These are phyloP conservation scores for Penicillium sp. DNA, from an alignment of 2,329 filamentous ascomycete genomes.

Conservation along the genomic window DNA sequence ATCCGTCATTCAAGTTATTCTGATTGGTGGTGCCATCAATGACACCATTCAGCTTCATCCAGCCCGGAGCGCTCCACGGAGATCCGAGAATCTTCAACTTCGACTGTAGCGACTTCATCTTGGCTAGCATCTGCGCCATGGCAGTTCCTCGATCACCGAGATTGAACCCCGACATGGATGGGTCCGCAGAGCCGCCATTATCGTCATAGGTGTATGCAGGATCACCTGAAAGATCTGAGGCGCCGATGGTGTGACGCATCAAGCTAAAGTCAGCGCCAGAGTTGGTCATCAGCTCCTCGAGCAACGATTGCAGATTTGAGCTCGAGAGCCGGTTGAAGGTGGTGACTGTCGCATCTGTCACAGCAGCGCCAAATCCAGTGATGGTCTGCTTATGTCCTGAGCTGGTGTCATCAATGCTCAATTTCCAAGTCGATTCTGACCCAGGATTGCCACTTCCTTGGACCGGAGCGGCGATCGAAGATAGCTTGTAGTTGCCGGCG, in stretches of 20 bases:
- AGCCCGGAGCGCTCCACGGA: constrained; percentile 36
- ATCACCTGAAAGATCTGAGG: constrained; percentile 30
- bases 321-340: constrained; percentile 30
- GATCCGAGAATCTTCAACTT: constrained; percentile 33
- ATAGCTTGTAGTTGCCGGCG: constrained; percentile 22
- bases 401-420: constrained; percentile 22
- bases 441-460: constrained; percentile 16
- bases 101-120: constrained; percentile 32
- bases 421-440: constrained; percentile 21
- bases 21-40: constrained; percentile 22
- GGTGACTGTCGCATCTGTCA: constrained; percentile 35
- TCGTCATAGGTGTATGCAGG: constrained; percentile 37
- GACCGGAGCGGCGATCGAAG: constrained; percentile 15
- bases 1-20: constrained; percentile 31
- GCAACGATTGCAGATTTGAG: constrained; percentile 24
- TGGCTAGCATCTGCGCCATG: constrained; percentile 34
- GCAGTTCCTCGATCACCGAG: constrained; percentile 31
- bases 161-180: constrained; percentile 26
- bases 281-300: constrained; percentile 31
- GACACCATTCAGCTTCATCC: constrained; percentile 38
- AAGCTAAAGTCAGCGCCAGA: constrained; percentile 33
- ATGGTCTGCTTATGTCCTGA: constrained; percentile 25
- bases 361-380: constrained; percentile 34
- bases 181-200: constrained; percentile 29
- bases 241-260: constrained; percentile 39